Evolutionary conservation across 768 basidiomycete species (phyloP), one percentile per base, ranked within the genome.

Genomic region (Agrocybe praecox): DNA sequence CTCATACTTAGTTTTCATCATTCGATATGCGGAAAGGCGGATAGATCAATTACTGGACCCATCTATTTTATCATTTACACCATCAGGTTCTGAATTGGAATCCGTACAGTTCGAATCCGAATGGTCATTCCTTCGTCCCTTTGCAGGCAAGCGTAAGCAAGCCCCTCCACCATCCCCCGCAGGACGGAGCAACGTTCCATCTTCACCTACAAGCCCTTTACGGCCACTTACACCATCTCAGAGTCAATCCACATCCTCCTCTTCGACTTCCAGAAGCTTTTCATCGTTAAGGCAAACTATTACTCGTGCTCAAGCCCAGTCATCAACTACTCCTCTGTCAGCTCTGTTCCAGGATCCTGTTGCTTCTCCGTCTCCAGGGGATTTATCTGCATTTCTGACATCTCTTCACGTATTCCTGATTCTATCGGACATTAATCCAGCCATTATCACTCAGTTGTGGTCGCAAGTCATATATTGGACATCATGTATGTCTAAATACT

Each of bases 381-480:
- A 88, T 45, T 71, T 98, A 52, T 90, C 88, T 15, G 80, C 87
- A 1, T 89, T 96, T 69, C 80, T 99, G 43, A 90, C 92, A 2
- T 89, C 92, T 21, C 78, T 98, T 5, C 88, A 98, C 55, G 86
- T 90, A 12, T 74, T 98, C 29, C 78, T 99, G 15, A 83, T 86
- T 19, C 75, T 94, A 36, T 93, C 96, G 46, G 91, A 95, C 55
- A 84, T 98, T 62, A 98, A 98, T 67, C 94, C 97, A 14, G 87
- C 83, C 8, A 77, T 98, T 17, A 87, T 87, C 49, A 87, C 89
- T 6, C 97, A 99, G 69, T 80, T 96, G 49, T 96, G 95, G 87
- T 96, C 94, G 1, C 97, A 99, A 72, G 86, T 97, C n/a, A 89
- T 97, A 78, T 98, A 96, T 69, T 99, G 97, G 97, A 89, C 94